phyloP scores from a whole-genome alignment of 148 eudicot species.

The Drosera capensis region DNA sequence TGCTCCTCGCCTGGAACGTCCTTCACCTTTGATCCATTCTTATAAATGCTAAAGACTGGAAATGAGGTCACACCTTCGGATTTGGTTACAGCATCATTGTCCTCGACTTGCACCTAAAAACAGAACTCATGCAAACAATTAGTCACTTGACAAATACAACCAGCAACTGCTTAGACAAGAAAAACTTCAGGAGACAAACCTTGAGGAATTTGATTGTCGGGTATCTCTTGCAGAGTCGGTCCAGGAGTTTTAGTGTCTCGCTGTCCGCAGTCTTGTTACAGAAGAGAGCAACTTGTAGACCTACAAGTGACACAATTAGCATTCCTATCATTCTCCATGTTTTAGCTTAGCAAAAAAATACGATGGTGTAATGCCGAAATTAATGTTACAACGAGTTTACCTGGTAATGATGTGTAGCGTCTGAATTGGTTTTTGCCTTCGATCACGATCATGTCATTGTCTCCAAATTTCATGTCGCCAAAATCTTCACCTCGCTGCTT shows the following conservation, averaged over 20 bases:
- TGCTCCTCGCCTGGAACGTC: conserved; percentile 35
- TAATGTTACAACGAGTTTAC: neutral
- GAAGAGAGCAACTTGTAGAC: conserved; percentile 36
- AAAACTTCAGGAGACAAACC: conserved; percentile 14
- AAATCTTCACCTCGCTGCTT: conserved; percentile 25
- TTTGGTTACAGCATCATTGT: conserved; percentile 20
- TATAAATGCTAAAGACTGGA: conserved; percentile 48
- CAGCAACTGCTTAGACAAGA: neutral
- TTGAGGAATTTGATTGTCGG: conserved; percentile 33
- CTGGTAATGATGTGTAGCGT: conserved; percentile 19
- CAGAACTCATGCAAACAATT: neutral
- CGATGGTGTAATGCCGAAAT: too few relatives aligned
- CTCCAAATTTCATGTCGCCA: conserved; percentile 11
- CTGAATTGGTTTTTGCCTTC: conserved; percentile 35
- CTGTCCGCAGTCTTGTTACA: conserved; percentile 26
- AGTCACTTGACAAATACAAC: neutral
- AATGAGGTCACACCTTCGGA: conserved; percentile 30
- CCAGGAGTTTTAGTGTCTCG: conserved; percentile 21
- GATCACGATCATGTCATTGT: conserved; percentile 19
- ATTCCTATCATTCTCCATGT: too few relatives aligned
- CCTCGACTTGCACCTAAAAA: conserved; percentile 33
- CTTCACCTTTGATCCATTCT: conserved; percentile 23
- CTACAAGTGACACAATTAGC: conserved; percentile 12
- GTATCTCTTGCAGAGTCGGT: conserved; percentile 33
- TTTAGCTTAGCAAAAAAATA: too few relatives aligned